These are phyloP conservation scores for Ensete ventricosum DNA, from an alignment of 176 grass and related monocot genomes.

Conservation along the genomic window DNA sequence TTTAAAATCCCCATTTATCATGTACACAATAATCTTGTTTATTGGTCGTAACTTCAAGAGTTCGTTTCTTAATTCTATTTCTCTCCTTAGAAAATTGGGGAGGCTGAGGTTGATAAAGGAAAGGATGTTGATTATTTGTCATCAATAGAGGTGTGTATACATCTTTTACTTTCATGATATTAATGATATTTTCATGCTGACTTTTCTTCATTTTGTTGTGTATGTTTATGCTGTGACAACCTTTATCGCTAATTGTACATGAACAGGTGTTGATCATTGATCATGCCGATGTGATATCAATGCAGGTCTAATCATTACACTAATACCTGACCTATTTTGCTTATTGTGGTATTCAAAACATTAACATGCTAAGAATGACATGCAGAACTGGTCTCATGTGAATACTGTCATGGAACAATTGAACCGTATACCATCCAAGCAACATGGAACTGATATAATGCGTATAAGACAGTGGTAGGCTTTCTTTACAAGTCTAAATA, in stretches of 20 bases:
- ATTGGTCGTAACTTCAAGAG: neutral
- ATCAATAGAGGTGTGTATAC: slow-evolving; percentile 70
- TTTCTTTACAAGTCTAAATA: slow-evolving; percentile 6
- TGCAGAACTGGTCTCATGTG: slow-evolving; percentile 86
- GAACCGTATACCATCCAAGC: slow-evolving; percentile 64
- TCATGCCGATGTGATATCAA: slow-evolving; percentile 81
- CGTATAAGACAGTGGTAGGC: slow-evolving; percentile 84
- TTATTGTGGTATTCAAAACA: slow-evolving; percentile 15
- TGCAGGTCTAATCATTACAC: slow-evolving; percentile 61
- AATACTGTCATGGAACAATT: slow-evolving; percentile 76
- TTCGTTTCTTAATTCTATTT: slow-evolving; percentile 3
- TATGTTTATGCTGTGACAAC: slow-evolving; percentile 3
- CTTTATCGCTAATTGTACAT: slow-evolving; percentile 8
- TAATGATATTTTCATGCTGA: slow-evolving; percentile 1
- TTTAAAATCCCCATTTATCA: no score
- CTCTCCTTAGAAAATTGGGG: slow-evolving; percentile 67
- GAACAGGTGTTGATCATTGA: slow-evolving; percentile 73
- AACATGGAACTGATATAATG: slow-evolving; percentile 93
- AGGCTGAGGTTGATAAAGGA: slow-evolving; percentile 59
- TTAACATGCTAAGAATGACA: slow-evolving; percentile 16
- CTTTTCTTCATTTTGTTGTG: neutral
- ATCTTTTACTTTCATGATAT: slow-evolving; percentile 18
- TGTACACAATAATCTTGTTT: neutral
- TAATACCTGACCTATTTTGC: slow-evolving; percentile 16
- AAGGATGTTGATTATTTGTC: slow-evolving; percentile 89